phyloP scores from a whole-genome alignment of 73 alveolate species.

The Paramecium biaurelia region DNA sequence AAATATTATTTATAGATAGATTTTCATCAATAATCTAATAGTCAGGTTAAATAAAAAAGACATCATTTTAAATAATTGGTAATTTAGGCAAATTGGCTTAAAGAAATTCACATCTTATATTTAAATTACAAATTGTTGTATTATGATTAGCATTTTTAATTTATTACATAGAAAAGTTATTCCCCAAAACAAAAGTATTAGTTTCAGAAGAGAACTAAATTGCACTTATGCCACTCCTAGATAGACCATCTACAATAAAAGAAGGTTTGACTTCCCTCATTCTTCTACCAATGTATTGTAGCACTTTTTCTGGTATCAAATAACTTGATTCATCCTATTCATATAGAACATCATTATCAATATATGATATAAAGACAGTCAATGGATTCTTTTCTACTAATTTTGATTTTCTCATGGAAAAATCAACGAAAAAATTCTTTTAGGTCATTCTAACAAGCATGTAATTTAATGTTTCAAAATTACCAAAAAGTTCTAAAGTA shows the following conservation, averaged over 20 bases:
- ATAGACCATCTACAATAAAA: background rate
- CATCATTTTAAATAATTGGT: background rate
- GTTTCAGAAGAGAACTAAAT: background rate
- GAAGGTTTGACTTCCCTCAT: conserved; percentile 19
- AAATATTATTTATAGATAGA: background rate
- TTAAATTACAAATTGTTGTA: background rate
- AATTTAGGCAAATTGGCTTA: background rate
- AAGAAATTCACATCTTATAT: background rate
- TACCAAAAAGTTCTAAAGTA: background rate
- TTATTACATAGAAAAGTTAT: background rate
- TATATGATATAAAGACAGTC: background rate
- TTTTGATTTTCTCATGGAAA: background rate
- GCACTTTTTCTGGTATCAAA: conserved; percentile 32
- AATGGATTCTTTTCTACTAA: background rate
- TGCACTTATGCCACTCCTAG: background rate
- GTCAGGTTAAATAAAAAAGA: conserved; percentile 18
- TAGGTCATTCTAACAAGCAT: conserved; percentile 14
- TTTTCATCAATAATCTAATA: background rate
- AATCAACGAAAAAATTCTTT: conserved; percentile 52
- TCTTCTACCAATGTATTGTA: conserved; percentile 36
- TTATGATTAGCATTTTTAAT: background rate
- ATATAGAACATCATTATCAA: background rate
- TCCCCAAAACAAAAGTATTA: background rate
- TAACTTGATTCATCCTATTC: background rate
- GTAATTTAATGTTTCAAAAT: background rate